A percentile compares a stretch with the other conserved stretches of the same genome.
Evolutionary conservation across 306 rosid species (phyloP).

Genomic region (Macrotyloma uniflorum): DNA sequence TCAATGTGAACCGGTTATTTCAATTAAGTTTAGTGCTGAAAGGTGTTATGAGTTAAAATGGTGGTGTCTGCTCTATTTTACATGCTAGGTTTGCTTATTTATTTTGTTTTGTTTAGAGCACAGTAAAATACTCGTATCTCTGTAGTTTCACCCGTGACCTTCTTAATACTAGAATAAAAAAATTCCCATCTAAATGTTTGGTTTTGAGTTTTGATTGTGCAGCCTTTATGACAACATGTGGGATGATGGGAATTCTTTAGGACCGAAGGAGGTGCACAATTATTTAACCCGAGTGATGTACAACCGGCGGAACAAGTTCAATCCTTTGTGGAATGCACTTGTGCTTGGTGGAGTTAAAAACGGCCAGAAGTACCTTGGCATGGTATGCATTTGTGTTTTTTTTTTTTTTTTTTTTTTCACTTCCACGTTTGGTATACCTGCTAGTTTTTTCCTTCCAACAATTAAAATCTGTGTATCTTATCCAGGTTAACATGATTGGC

Average conservation of each 20-base stretch:
- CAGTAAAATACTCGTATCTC: background rate
- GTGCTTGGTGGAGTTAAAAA: constrained; percentile 55
- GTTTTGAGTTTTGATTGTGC: constrained; percentile 42
- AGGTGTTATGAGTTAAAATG: constrained; percentile 7
- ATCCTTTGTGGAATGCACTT: constrained; percentile 58
- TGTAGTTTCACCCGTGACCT: background rate
- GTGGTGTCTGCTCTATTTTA: constrained; percentile 11
- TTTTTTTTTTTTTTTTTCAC: constrained; percentile 14
- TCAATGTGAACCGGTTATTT: constrained; percentile 29
- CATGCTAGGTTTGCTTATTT: background rate
- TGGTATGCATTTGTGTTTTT: constrained; percentile 49
- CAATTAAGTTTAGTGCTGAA: background rate
- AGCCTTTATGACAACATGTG: constrained; percentile 88
- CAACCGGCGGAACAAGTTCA: constrained; percentile 56
- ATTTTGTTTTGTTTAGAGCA: background rate
- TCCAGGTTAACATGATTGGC: constrained; percentile 95
- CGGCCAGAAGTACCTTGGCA: constrained; percentile 58
- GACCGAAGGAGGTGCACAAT: constrained; percentile 60
- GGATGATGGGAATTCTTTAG: constrained; percentile 57
- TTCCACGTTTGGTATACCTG: constrained; percentile 16
- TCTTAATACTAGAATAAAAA: constrained; percentile 11
- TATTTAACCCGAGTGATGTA: constrained; percentile 55
- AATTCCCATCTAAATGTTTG: constrained; percentile 28
- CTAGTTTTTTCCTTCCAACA: background rate
- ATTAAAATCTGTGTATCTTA: constrained; percentile 4